Evolutionary conservation across 495 filamentous ascomycete genomes (phyloP), one percentile per base, ranked within the genome.

Genomic region (Neurospora africana): DNA sequence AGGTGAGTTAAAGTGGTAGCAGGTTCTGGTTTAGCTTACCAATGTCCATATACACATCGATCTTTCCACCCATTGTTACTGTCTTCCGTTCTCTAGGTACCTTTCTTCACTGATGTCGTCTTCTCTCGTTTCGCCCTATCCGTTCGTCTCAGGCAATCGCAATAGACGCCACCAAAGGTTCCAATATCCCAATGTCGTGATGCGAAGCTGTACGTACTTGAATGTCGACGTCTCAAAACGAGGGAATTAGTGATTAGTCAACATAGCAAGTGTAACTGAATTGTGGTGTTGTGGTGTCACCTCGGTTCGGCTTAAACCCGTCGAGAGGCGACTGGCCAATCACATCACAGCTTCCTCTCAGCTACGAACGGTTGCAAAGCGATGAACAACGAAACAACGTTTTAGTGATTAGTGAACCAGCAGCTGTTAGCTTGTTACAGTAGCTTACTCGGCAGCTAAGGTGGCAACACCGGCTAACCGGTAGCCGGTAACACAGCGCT

Each of bases 41-140:
- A 69, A 76, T 72, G 75, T 76, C 74, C 38, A 91, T 65, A 74
- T 89, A 91, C 74, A 84, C 84, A 47, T 89, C 88, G 68, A 92
- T 65, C 27, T 19, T 91, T 74, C 86, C 85, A 17, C 83, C 82
- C 86, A 89, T 89, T 70, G 47, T 81, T 43, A 1, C 40, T 41
- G 37, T 68, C 17, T 35, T 43, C 10, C 36, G 6, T 36, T 21
- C n/a, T 33, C 65, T n/a, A 37, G 7, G 36, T 36, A 36, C 3
- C 19, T 13, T 7, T 70, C 40, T 40, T 40, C 2, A 58, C 71
- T 43, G 40, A 9, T 43, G 3, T 43, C 41, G 41, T 43, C 41
- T n/a, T 43, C 0, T 43, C 19, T 9, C 19, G 40, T 41, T 8
- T 70, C 68, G 23, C 11, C 23, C 5, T 58, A 15, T 15, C 43